These are phyloP conservation scores for Dendrobium nobile DNA, from an alignment of 106 monocot species.

Conservation along the genomic window DNA sequence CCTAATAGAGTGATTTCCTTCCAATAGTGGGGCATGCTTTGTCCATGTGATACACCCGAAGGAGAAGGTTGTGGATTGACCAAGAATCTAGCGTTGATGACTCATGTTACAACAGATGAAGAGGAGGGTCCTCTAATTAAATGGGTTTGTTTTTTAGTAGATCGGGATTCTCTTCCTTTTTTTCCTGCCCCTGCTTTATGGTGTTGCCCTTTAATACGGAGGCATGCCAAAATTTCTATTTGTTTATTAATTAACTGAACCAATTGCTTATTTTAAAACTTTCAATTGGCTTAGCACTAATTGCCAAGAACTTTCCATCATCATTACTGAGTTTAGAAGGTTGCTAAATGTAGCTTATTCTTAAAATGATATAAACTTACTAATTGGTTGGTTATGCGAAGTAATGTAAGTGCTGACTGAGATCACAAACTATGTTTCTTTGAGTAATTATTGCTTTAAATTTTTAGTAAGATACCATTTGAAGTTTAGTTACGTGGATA, in stretches of 20 bases:
- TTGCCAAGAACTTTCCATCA: too few relatives aligned
- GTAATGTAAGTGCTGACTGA: too few relatives aligned
- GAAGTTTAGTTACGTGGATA: too few relatives aligned
- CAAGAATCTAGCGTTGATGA: conserved; percentile 93
- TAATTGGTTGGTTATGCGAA: too few relatives aligned
- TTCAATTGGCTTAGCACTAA: neutral
- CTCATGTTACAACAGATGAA: conserved; percentile 96
- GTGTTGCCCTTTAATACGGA: neutral
- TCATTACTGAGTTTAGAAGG: too few relatives aligned
- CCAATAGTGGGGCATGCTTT: conserved; percentile 98
- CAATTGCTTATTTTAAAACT: neutral
- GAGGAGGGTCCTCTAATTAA: conserved; percentile 82
- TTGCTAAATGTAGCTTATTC: too few relatives aligned
- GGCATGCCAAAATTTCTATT: neutral
- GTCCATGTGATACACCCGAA: conserved; percentile 98
- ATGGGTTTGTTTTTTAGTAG: conserved; percentile 44
- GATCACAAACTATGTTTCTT: too few relatives aligned
- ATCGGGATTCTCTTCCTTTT: neutral
- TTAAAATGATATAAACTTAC: too few relatives aligned
- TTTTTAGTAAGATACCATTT: too few relatives aligned
- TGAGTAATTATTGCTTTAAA: too few relatives aligned
- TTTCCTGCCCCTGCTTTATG: neutral
- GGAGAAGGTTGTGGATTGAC: conserved; percentile 97
- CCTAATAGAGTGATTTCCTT: conserved; percentile 8
- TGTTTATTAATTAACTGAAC: neutral